Base-by-base conservation (phyloP, 768 basidiomycete genomes). In the Rubroboletus satanas region DNA sequence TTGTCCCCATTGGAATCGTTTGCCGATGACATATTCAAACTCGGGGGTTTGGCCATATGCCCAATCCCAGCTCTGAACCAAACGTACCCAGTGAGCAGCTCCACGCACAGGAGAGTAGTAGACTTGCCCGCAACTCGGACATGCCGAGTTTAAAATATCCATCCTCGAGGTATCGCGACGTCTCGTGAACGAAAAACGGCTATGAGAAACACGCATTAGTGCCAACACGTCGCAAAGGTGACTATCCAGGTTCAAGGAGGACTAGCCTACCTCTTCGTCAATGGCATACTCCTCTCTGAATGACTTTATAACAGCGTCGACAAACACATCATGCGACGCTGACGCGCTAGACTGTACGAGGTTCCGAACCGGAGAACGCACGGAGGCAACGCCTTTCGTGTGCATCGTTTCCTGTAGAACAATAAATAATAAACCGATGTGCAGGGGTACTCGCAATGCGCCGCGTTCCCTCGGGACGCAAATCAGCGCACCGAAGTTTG, bases 341-440 rank as follows among this genome's bases (percentile, higher is more conserved):
- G 62, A 54, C 5, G 75, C 58, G 51, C 73, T 76, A 62, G 77
- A 82, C 55, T 83, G 78, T 36, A 74, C 76, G 32, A 98, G 77
- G 61, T 97, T 98, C 64, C 85, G 83, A 0, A 98, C 96, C 0
- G 93, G 91, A 2, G 96, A 97, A 45, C 92, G 87, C 15, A 98
- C 90, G 23, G 94, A 98, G 1, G 85, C 83, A 38, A 98, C 88
- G 0, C 92, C 91, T 68, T 86, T 90, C 3, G 92, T 91, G 33
- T 83, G 69, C 79, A 98, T 90, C 17, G 82, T 79, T 14, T 82
- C 83, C 93, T 96, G 63, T 21, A 50, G n/a, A 45, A 49, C 2
- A 8, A 48, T 2, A 37, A 17, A 15, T 10, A 31, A 29, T 49
- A 26, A 43, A 54, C 39, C 31, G 4, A 23, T 51, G 39, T 45